Evolutionary conservation across 2,329 filamentous ascomycete genomes (phyloP).

Genomic region (Coniosporium tulheliwenetii): DNA sequence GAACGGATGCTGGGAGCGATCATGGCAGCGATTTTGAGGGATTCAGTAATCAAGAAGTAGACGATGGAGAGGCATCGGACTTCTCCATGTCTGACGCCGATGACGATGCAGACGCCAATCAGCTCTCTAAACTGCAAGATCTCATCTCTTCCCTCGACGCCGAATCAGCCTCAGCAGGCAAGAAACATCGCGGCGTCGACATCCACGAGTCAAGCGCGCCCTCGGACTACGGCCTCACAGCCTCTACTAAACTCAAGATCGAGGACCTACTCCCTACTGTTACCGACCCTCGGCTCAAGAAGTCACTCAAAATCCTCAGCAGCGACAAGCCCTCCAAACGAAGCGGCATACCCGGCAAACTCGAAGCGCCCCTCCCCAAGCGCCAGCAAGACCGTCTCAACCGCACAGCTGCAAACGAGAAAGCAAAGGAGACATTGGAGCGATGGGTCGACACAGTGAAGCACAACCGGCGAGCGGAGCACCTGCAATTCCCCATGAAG

Average conservation of each 20-base stretch:
- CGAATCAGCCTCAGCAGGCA: conserved; percentile 19
- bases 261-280: conserved; percentile 60
- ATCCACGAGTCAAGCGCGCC: conserved; percentile 46
- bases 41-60: conserved; percentile 26
- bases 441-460: conserved; percentile 95
- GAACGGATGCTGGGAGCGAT: conserved; percentile 19
- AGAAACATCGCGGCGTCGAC: conserved; percentile 18
- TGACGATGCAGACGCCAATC: conserved; percentile 27
- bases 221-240: conserved; percentile 41
- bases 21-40: conserved; percentile 43
- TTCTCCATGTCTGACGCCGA: conserved; percentile 32
- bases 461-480: conserved; percentile 79
- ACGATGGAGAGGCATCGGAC: conserved; percentile 35
- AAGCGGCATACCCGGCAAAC: conserved; percentile 46
- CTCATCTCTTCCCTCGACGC: conserved; percentile 51
- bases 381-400: conserved; percentile 77
- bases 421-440: conserved; percentile 79
- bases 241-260: conserved; percentile 54
- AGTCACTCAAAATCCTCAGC: conserved; percentile 59
- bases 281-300: conserved; percentile 61
- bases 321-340: conserved; percentile 44
- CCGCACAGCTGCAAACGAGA: conserved; percentile 68
- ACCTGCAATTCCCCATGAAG: conserved; percentile 72
- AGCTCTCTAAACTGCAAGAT: conserved; percentile 48
- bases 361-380: conserved; percentile 69